Evolutionary conservation across 208 protist genomes (phyloP), one percentile per base, ranked within the genome.

Genomic region (Leishmania gerbilli): DNA sequence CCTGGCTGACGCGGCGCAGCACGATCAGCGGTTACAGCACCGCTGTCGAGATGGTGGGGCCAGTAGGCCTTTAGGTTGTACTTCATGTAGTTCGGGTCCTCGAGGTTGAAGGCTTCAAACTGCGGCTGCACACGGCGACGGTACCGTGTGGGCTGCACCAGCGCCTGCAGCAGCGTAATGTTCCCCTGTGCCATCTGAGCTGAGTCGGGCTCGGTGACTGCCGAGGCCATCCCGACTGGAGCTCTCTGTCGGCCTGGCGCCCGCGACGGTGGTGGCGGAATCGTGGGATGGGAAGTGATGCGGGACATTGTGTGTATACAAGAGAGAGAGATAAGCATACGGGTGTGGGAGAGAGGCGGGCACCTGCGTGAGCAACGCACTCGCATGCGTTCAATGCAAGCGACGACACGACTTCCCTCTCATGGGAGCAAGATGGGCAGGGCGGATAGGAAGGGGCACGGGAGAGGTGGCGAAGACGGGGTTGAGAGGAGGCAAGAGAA

Each of bases 51-150:
- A n/a, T 72, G 27, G 7, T 42, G 51, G 55, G 55, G 55, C 37
- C 31, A 45, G 37, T 67, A 77, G 4, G 77, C 65, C 27, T 58
- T 76, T 31, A 85, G 77, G 77, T n/a, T 81, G 77, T 85, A 85
- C 77, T 67, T 24, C 37, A 79, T 74, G 64, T 76, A 79, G 31
- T 78, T 72, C 42, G 82, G 82, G 9, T 76, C 77, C 53, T 72
- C 81, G 24, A 71, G 58, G 55, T 71, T 83, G 40, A 82, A 37
- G 15, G n/a, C 31, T 21, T 82, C 79, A 42, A 80, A 85, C 31
- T 77, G 55, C 47, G 77, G 80, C 21, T 81, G 80, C 40, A 80
- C 78, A 55, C 86, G 74, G 49, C 78, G 78, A 37, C 80, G 79
- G 37, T 76, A 74, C 27, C 82, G 81, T 6, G 79, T 78, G 8